Evolutionary conservation across 1,139 yeast species (phyloP).

Genomic region (Keqinozyma sinolaborantium): DNA sequence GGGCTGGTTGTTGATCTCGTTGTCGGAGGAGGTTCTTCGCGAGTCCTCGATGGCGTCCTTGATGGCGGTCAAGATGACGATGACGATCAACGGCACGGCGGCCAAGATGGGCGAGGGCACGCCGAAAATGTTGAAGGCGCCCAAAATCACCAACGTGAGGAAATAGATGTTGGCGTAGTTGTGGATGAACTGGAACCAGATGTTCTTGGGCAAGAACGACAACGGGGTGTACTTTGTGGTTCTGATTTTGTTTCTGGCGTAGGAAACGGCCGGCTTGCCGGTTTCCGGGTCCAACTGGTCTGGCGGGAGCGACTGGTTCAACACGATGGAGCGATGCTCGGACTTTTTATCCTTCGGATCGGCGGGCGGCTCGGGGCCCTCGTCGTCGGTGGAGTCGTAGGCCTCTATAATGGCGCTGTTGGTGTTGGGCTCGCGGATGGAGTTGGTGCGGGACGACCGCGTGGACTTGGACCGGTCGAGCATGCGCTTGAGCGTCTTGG

Average conservation of each 20-base stretch:
- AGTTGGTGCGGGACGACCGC: conserved; percentile 11
- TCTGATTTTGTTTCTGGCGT: conserved; percentile 55
- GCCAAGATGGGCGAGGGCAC: conserved; percentile 54
- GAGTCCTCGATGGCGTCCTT: conserved; percentile 60
- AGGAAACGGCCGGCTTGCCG: conserved; percentile 26
- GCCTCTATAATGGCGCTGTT: conserved; percentile 16
- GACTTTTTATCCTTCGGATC: conserved; percentile 41
- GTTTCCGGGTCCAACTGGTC: conserved; percentile 50
- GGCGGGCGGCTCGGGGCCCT: conserved; percentile 19
- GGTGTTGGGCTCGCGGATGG: conserved; percentile 12
- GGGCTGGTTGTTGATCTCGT: conserved; percentile 50
- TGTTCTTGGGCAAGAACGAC: conserved; percentile 51
- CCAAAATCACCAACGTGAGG: conserved; percentile 47
- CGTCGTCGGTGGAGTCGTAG: conserved; percentile 28
- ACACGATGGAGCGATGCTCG: conserved; percentile 54
- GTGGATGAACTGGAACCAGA: conserved; percentile 43
- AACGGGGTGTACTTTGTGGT: conserved; percentile 61
- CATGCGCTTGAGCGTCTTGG: conserved; percentile 41
- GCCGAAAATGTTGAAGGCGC: conserved; percentile 53
- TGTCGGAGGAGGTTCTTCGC: conserved; percentile 49
- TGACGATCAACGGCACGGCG: conserved; percentile 58
- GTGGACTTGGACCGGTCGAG: conserved; percentile 14
- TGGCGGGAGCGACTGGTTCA: conserved; percentile 68
- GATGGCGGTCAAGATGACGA: conserved; percentile 51
- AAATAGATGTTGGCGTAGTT: conserved; percentile 58